These are phyloP conservation scores for Arabidopsis lyrata DNA, from an alignment of 441 rosid genomes.

Conservation along the genomic window DNA sequence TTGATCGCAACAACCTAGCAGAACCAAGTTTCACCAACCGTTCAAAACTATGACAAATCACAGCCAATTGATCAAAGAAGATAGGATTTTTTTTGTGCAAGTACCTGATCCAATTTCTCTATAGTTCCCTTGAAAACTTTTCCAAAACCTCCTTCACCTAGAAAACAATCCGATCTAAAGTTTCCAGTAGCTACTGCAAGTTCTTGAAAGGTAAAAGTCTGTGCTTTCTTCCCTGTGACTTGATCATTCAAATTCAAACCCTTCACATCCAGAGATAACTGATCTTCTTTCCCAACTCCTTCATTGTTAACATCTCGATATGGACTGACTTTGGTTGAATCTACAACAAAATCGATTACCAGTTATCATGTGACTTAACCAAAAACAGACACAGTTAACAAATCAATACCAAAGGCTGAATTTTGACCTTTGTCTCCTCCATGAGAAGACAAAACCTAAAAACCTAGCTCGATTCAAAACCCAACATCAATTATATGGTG, in stretches of 20 bases:
- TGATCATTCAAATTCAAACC: conserved; percentile 56
- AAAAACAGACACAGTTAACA: conserved; percentile 28
- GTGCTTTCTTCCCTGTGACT: conserved; percentile 53
- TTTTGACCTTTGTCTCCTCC: conserved; percentile 27
- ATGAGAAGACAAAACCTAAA: conserved; percentile 37
- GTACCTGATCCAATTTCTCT: conserved; percentile 64
- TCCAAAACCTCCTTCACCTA: conserved; percentile 93
- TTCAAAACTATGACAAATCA: conserved; percentile 23
- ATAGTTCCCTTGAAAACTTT: conserved; percentile 70
- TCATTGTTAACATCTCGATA: conserved; percentile 49
- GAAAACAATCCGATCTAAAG: conserved; percentile 64
- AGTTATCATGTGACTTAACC: conserved; percentile 25
- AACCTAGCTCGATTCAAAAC: conserved; percentile 23
- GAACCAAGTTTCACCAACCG: conserved; percentile 1
- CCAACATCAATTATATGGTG: conserved; percentile 11
- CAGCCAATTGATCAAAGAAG: conserved; percentile 24
- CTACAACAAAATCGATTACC: conserved; percentile 30
- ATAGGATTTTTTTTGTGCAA: conserved; percentile 1
- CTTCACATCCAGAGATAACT: conserved; percentile 54
- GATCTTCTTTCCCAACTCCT: conserved; percentile 53
- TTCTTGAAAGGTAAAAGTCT: conserved; percentile 60
- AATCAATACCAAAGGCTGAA: background rate
- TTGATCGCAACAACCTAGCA: conserved; percentile 75
- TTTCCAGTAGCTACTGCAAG: conserved; percentile 62
- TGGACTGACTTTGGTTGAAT: conserved; percentile 55